Percentiles rank a stretch among this genome's conserved stretches.
These are phyloP conservation scores for Aspergillus sclerotiicarbonarius DNA, from an alignment of 495 filamentous ascomycete species.

Conservation along the genomic window DNA sequence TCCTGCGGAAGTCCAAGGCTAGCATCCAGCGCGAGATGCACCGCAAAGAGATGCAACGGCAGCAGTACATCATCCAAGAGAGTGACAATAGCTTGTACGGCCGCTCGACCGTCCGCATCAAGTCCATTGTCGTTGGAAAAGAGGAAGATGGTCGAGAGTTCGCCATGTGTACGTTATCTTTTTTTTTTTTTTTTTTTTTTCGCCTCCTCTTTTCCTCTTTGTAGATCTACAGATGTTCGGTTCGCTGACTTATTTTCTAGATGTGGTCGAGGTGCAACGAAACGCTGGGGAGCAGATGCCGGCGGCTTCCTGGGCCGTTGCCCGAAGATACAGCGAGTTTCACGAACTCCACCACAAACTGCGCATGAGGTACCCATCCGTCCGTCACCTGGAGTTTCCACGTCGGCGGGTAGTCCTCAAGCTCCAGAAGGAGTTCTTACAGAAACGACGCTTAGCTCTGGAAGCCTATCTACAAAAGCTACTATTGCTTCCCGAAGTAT, in stretches of 20 bases:
- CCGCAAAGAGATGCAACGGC: slow-evolving; percentile 91
- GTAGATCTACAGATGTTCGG: not conserved
- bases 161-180: slow-evolving; percentile 64
- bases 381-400: slow-evolving; percentile 88
- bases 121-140: slow-evolving; percentile 84
- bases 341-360: slow-evolving; percentile 91
- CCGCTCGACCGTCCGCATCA: slow-evolving; percentile 82
- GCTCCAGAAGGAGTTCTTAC: slow-evolving; percentile 89
- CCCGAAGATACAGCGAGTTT: slow-evolving; percentile 91
- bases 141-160: slow-evolving; percentile 93
- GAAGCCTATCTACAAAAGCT: slow-evolving; percentile 85
- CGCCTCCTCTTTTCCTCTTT: not conserved
- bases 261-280: slow-evolving; percentile 87
- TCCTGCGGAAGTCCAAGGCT: slow-evolving; percentile 88
- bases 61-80: slow-evolving; percentile 97
- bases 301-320: slow-evolving; percentile 76
- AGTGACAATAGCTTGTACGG: slow-evolving; percentile 97
- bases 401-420: slow-evolving; percentile 91
- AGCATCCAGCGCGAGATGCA: slow-evolving; percentile 90
- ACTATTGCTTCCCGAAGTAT: slow-evolving; percentile 86
- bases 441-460: slow-evolving; percentile 78
- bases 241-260: slow-evolving; percentile 26
- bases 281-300: slow-evolving; percentile 89
- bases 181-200: not conserved
- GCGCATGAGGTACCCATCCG: slow-evolving; percentile 76